phyloP scores from a whole-genome alignment of 768 basidiomycete genomes.

The Boletus fagicola region DNA sequence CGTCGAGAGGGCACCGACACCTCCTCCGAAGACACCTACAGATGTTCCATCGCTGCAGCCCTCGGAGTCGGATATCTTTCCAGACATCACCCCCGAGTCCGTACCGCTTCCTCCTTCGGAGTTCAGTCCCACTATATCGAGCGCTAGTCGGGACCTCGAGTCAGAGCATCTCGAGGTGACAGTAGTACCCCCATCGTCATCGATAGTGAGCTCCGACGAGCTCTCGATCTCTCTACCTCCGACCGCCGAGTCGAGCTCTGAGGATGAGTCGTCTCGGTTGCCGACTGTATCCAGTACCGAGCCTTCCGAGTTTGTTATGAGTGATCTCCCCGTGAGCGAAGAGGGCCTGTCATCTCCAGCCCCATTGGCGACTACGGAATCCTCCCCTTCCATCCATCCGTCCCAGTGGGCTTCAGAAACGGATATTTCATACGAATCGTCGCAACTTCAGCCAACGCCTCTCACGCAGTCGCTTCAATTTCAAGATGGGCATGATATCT shows the following conservation, averaged over 20 bases:
- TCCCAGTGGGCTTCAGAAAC: constrained; percentile 63
- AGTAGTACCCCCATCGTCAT: constrained; percentile 8
- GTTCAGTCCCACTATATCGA: constrained; percentile 29
- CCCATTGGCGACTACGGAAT: constrained; percentile 36
- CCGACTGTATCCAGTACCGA: constrained; percentile 43
- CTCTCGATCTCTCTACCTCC: constrained; percentile 29
- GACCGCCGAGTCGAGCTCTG: constrained; percentile 34
- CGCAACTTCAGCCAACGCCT: constrained; percentile 69
- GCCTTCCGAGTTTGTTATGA: constrained; percentile 35
- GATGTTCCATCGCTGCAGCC: constrained; percentile 28
- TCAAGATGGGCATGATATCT: constrained; percentile 59
- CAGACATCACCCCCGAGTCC: constrained; percentile 22
- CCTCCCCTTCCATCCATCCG: constrained; percentile 40
- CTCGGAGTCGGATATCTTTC: constrained; percentile 23
- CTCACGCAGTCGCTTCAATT: constrained; percentile 50
- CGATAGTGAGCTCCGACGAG: constrained; percentile 23
- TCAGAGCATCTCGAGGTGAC: constrained; percentile 15
- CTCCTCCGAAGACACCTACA: constrained; percentile 30
- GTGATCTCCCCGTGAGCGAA: constrained; percentile 30
- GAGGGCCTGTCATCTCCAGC: constrained; percentile 32
- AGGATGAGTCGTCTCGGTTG: constrained; percentile 30
- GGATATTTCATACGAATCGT: constrained; percentile 73
- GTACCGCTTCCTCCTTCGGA: constrained; percentile 43
- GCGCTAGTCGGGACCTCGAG: constrained; percentile 22
- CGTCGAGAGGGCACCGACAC: constrained; percentile 18